phyloP scores from a whole-genome alignment of 805 yeast species.

The Phaffomyces thermotolerans region DNA sequence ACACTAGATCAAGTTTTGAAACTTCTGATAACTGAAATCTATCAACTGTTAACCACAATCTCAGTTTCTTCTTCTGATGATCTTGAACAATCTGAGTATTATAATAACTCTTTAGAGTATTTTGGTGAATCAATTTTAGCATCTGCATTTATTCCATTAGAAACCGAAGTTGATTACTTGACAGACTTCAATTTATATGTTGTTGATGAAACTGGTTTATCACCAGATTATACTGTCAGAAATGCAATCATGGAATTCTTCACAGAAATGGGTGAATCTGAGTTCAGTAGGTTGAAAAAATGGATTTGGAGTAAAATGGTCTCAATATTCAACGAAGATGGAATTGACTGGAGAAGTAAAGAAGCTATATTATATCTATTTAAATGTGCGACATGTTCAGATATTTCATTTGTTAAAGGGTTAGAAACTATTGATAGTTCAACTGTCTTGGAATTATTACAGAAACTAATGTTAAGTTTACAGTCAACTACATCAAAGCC shows the following conservation, averaged over 20 bases:
- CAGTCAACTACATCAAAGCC: background rate
- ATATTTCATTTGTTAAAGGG: conserved; percentile 15
- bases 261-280: conserved; percentile 38
- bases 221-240: conserved; percentile 48
- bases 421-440: conserved; percentile 18
- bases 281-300: conserved; percentile 23
- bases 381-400: conserved; percentile 31
- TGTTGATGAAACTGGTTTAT: conserved; percentile 65
- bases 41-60: conserved; percentile 27
- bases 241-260: conserved; percentile 54
- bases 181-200: conserved; percentile 64
- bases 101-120: conserved; percentile 5
- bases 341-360: conserved; percentile 34
- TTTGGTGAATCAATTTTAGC: conserved; percentile 15
- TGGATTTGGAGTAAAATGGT: conserved; percentile 1
- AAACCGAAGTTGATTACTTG: conserved; percentile 40
- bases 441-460: conserved; percentile 6
- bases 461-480: background rate
- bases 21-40: conserved; percentile 26
- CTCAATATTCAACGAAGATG: background rate
- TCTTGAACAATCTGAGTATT: conserved; percentile 1
- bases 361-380: conserved; percentile 47
- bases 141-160: conserved; percentile 18
- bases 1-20: conserved; percentile 12
- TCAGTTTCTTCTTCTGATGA: conserved; percentile 4